Evolutionary conservation across 2,329 filamentous ascomycete genomes (phyloP).

Genomic region (Cercospora sp.): DNA sequence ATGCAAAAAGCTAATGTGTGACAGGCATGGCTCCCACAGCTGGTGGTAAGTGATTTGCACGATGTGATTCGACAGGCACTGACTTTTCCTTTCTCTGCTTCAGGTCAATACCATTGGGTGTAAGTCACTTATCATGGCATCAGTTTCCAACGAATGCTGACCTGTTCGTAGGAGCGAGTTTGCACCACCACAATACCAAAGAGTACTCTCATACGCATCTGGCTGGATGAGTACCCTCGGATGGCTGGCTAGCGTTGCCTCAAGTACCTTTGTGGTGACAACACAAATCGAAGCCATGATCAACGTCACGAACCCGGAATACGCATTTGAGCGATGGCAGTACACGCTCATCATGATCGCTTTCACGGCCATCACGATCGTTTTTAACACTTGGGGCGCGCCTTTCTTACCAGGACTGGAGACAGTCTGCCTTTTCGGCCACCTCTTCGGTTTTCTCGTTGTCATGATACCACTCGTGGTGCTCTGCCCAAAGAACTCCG

Average conservation of each 20-base stretch:
- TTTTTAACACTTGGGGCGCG: slow-evolving; percentile 36
- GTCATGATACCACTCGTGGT: slow-evolving; percentile 36
- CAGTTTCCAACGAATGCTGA: neutral
- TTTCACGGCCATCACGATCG: slow-evolving; percentile 41
- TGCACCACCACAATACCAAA: slow-evolving; percentile 36
- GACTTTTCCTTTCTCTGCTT: slow-evolving; percentile 30
- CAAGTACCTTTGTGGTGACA: slow-evolving; percentile 39
- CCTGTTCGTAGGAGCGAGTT: slow-evolving; percentile 30
- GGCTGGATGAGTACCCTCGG: slow-evolving; percentile 29
- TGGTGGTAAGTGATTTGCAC: slow-evolving; percentile 24
- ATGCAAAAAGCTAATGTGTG: too few species aligned
- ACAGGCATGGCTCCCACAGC: slow-evolving; percentile 32
- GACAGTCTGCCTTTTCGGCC: slow-evolving; percentile 37
- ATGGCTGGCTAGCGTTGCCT: slow-evolving; percentile 37
- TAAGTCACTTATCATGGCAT: neutral
- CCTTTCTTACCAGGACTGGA: slow-evolving; percentile 42
- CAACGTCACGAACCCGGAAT: slow-evolving; percentile 36
- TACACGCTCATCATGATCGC: slow-evolving; percentile 35
- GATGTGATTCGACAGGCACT: neutral
- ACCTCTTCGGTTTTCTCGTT: slow-evolving; percentile 37
- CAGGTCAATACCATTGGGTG: slow-evolving; percentile 37
- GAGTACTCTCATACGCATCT: slow-evolving; percentile 31
- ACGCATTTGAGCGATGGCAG: slow-evolving; percentile 34
- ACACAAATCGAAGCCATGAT: slow-evolving; percentile 43
- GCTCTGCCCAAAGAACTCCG: slow-evolving; percentile 36